Conservation (phyloP, 2,329 filamentous ascomycete species). For the Talaromyces sp. region DNA sequence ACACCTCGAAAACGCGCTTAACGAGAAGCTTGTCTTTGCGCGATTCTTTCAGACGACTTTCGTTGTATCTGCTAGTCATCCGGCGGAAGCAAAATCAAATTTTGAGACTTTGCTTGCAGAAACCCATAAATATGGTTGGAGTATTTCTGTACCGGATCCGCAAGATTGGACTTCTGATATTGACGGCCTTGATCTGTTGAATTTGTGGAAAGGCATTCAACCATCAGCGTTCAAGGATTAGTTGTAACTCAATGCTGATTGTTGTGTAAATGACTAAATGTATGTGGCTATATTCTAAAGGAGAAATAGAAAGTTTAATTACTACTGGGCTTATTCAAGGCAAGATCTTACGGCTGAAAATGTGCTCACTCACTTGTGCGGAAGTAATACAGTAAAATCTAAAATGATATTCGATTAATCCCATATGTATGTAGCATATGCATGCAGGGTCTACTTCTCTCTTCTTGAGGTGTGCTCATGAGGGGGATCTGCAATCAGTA, state of each 20-base stretch:
- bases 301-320: too few species aligned
- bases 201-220: neutral
- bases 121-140: neutral
- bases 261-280: neutral
- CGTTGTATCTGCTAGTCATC: neutral
- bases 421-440: too few species aligned
- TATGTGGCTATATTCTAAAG: too few species aligned
- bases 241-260: neutral
- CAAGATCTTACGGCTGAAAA: too few species aligned
- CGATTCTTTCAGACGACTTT: too few species aligned
- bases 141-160: neutral
- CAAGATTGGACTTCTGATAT: neutral
- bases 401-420: too few species aligned
- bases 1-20: too few species aligned
- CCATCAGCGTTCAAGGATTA: neutral
- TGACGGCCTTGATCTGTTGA: neutral
- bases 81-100: neutral
- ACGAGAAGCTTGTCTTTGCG: too few species aligned
- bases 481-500: neutral
- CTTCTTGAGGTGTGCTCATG: neutral
- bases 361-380: too few species aligned
- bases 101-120: neutral
- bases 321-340: neutral
- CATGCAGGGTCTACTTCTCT: neutral
- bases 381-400: too few species aligned